A percentile compares a stretch with the other conserved stretches of the same genome.
These are phyloP conservation scores for Arachnomyces sp. DNA, from an alignment of 2,329 filamentous ascomycete species.

Conservation along the genomic window DNA sequence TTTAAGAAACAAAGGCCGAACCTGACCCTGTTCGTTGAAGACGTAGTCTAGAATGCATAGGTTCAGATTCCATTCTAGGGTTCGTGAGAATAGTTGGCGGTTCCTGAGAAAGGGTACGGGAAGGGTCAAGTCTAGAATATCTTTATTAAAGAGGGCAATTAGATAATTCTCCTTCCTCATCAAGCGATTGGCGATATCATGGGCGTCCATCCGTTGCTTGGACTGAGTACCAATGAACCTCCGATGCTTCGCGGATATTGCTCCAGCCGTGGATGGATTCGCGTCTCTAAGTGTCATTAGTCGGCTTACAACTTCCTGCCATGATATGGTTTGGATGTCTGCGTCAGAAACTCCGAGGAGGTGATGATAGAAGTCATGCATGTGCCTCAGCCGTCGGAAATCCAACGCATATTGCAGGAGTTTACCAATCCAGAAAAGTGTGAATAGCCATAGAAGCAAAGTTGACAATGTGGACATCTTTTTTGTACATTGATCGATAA, in stretches of 20 bases:
- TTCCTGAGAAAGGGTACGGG: conserved; percentile 75
- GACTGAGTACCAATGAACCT: conserved; percentile 71
- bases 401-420: conserved; percentile 67
- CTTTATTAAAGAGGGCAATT: conserved; percentile 96
- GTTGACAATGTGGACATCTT: conserved; percentile 71
- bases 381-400: conserved; percentile 62
- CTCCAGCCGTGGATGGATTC: conserved; percentile 72
- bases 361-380: conserved; percentile 80
- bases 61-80: conserved; percentile 85
- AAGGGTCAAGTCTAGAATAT: conserved; percentile 78
- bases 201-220: conserved; percentile 88
- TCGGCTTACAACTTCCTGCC: conserved; percentile 81
- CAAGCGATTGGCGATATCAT: conserved; percentile 91
- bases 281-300: conserved; percentile 77
- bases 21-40: conserved; percentile 81
- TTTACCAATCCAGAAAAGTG: conserved; percentile 78
- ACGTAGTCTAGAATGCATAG: conserved; percentile 88
- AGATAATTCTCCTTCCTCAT: conserved; percentile 97
- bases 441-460: conserved; percentile 72
- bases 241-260: conserved; percentile 51
- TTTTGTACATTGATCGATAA: conserved; percentile 66
- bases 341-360: conserved; percentile 74
- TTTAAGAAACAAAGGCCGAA: conserved; percentile 78
- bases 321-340: conserved; percentile 90
- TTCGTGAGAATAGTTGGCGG: conserved; percentile 78